Base-by-base conservation (phyloP, 2,329 filamentous ascomycete species). In the Thermomyces lanuginosus region DNA sequence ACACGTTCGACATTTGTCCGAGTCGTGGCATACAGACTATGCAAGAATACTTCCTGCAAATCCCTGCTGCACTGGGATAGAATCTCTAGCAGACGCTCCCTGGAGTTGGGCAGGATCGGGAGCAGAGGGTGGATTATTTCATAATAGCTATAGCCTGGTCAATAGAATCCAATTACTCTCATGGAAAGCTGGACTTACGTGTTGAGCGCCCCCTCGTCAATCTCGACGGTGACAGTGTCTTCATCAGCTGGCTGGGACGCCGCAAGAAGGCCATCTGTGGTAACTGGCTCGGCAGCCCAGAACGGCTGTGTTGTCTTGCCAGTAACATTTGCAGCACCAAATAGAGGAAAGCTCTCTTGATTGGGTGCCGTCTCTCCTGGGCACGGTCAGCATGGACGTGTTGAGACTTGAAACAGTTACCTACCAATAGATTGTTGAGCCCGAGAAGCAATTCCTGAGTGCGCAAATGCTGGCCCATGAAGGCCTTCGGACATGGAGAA, bases 401-500 rank as follows among this genome's bases (percentile, higher is more conserved):
- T 12, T 8, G 11, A 18, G 3, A 9, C 19, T n/a, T 16, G 9
- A 20, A 17, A 12, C 27, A 5, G 16, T 11, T 27, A 39, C 35
- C 37, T 38, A 43, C 51, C 50, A 21, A 53, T 50, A 13, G 48
- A 43, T 31, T 46, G 45, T 8, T 49, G 43, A 10, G 42, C 40
- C 21, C 44, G 50, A 12, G 45, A 34, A 22, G 49, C 47, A 33
- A 56, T 53, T 2, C 43, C 41, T 7, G 49, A 43, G 22, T 56
- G 47, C 19, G 57, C 44, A 32, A 61, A 60, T 3, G 52, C 46
- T 10, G 51, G 48, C 24, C 47, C 51, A 6, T 48, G 49, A 16
- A 60, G 48, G 8, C 60, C 58, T 29, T 59, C 56, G 15, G 61
- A 61, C 26, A 61, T 54, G 3, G 61, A 64, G 40, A 56, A 60